These are phyloP conservation scores for Musa beccarii DNA, from an alignment of 176 grass and related monocot genomes.

Conservation along the genomic window DNA sequence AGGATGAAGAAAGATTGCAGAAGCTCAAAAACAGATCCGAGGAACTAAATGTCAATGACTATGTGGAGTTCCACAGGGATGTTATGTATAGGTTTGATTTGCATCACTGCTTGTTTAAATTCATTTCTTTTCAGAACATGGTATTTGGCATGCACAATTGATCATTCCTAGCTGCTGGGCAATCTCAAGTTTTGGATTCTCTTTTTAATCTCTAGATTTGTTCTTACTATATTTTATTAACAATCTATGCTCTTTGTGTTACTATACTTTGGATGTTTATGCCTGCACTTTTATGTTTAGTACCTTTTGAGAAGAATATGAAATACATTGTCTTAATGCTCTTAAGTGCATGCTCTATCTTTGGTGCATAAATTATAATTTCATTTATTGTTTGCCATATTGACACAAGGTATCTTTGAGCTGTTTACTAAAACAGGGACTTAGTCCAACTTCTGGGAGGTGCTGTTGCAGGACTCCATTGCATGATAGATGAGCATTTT, in stretches of 20 bases:
- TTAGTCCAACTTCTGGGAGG: constrained; percentile 68
- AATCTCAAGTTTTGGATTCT: not conserved
- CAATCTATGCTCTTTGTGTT: no score
- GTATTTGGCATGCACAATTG: not conserved
- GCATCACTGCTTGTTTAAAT: not conserved
- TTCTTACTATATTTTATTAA: no score
- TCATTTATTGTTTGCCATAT: not conserved
- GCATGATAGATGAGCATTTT: constrained; percentile 95
- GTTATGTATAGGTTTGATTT: constrained; percentile 43
- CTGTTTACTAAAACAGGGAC: constrained; percentile 38
- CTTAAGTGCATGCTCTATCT: not conserved
- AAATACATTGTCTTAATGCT: not conserved
- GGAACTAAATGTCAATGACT: constrained; percentile 67
- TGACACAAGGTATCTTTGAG: not conserved
- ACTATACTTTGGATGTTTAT: not conserved
- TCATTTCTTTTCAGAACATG: not conserved
- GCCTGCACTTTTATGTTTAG: not conserved
- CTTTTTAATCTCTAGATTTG: not conserved
- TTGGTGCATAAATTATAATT: not conserved
- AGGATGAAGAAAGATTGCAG: constrained; percentile 71
- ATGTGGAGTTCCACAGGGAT: constrained; percentile 79
- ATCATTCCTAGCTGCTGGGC: not conserved
- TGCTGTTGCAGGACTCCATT: constrained; percentile 76
- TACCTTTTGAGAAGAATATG: not conserved
- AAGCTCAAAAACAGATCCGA: constrained; percentile 60